Evolutionary conservation across 108 stramenopile species (phyloP).

Genomic region (Cyclotella atomus): DNA sequence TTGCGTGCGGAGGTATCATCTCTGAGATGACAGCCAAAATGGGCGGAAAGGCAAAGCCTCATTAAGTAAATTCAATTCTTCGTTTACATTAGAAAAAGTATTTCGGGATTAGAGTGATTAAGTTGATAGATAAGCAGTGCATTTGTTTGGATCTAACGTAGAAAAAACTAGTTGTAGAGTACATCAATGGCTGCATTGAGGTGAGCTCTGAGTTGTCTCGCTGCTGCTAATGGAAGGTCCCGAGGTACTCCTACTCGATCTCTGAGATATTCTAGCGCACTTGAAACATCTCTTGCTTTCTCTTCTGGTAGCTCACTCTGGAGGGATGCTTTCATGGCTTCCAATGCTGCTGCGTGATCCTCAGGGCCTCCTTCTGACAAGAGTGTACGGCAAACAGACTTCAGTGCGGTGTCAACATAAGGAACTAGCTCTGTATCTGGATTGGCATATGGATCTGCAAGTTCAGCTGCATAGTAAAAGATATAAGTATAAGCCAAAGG

Average conservation of each 20-base stretch:
- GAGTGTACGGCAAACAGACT: conserved; percentile 61
- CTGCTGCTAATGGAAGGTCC: conserved; percentile 79
- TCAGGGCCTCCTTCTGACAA: conserved; percentile 46
- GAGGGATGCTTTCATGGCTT: conserved; percentile 42
- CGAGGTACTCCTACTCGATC: conserved; percentile 85
- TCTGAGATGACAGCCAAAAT: conserved; percentile 84
- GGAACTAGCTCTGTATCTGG: conserved; percentile 57
- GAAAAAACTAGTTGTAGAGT: conserved; percentile 16
- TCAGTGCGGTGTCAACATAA: conserved; percentile 64
- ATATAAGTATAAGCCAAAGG: no score
- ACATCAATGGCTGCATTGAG: conserved; percentile 79
- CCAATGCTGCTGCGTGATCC: conserved; percentile 40
- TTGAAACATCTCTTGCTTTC: conserved; percentile 59
- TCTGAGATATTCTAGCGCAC: conserved; percentile 71
- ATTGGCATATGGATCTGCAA: conserved; percentile 84
- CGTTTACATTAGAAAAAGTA: no score
- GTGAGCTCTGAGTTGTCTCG: conserved; percentile 79
- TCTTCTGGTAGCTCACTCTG: conserved; percentile 34
- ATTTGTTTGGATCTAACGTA: no score
- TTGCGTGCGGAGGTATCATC: conserved; percentile 88
- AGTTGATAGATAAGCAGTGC: no score
- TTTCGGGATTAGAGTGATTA: no score
- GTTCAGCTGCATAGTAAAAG: no score
- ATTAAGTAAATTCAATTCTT: no score
- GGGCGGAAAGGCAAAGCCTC: conserved; percentile 52